These are phyloP conservation scores for Phytophthora europaea DNA, from an alignment of 352 stramenopile species.

Conservation along the genomic window DNA sequence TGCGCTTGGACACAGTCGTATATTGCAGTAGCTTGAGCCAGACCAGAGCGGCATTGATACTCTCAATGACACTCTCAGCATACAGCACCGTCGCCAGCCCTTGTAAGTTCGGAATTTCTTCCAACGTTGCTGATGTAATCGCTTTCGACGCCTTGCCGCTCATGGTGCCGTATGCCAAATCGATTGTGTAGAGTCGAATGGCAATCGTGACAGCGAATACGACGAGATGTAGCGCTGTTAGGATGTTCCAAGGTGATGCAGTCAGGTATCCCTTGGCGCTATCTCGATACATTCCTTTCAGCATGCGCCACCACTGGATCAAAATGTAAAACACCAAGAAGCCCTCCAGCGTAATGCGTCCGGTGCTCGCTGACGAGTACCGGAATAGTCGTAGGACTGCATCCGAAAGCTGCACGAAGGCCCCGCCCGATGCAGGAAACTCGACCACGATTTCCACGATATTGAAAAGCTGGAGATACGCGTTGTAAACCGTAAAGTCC, in stretches of 20 bases:
- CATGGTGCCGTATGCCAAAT: slow-evolving; percentile 65
- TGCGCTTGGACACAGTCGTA: slow-evolving; percentile 70
- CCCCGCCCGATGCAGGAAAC: slow-evolving; percentile 69
- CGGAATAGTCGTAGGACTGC: slow-evolving; percentile 58
- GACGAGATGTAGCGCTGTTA: slow-evolving; percentile 52
- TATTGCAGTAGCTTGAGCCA: slow-evolving; percentile 82
- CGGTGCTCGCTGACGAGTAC: slow-evolving; percentile 53
- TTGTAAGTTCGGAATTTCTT: slow-evolving; percentile 53
- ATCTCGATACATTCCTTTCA: slow-evolving; percentile 42
- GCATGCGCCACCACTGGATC: slow-evolving; percentile 49
- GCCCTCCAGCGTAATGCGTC: slow-evolving; percentile 61
- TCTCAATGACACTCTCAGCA: slow-evolving; percentile 53
- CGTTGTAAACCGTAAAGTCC: slow-evolving; percentile 75
- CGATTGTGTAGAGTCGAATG: slow-evolving; percentile 64
- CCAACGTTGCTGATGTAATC: slow-evolving; percentile 35
- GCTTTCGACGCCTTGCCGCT: slow-evolving; percentile 43
- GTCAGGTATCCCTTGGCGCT: slow-evolving; percentile 42
- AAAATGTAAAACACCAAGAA: slow-evolving; percentile 58
- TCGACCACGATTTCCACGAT: slow-evolving; percentile 68
- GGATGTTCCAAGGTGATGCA: slow-evolving; percentile 46
- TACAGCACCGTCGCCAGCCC: slow-evolving; percentile 47
- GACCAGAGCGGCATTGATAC: slow-evolving; percentile 58
- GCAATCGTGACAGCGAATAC: slow-evolving; percentile 62
- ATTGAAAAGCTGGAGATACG: slow-evolving; percentile 75
- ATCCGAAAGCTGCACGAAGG: slow-evolving; percentile 58